These are phyloP conservation scores for Lojkania enalia DNA, from an alignment of 2,329 filamentous ascomycete genomes.

Conservation along the genomic window DNA sequence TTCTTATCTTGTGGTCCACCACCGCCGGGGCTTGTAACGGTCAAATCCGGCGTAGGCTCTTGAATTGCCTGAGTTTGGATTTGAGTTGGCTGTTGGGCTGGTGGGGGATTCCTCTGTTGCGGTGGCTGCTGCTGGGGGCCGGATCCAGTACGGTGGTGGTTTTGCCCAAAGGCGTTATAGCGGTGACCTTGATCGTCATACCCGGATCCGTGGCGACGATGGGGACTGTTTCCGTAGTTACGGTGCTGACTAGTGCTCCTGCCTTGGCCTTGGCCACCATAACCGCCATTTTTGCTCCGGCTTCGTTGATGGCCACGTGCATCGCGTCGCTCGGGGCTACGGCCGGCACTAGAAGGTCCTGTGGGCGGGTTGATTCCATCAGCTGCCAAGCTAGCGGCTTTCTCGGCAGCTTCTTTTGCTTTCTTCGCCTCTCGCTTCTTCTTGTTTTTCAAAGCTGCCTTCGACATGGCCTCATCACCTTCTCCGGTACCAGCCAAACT, in stretches of 20 bases:
- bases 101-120: slow-evolving; percentile 11
- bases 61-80: slow-evolving; percentile 35
- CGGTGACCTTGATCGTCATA: slow-evolving; percentile 27
- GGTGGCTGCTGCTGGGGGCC: slow-evolving; percentile 15
- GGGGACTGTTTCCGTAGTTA: slow-evolving; percentile 34
- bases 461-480: slow-evolving; percentile 75
- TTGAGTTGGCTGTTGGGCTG: slow-evolving; percentile 23
- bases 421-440: slow-evolving; percentile 97
- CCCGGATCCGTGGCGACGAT: slow-evolving; percentile 32
- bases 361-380: slow-evolving; percentile 33
- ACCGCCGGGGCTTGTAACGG: slow-evolving; percentile 59
- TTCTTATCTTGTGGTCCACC: slow-evolving; percentile 87
- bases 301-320: slow-evolving; percentile 59
- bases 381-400: slow-evolving; percentile 37
- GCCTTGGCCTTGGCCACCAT: slow-evolving; percentile 24
- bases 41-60: slow-evolving; percentile 51
- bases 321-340: slow-evolving; percentile 68
- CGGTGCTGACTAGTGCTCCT: slow-evolving; percentile 39
- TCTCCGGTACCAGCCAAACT: slow-evolving; percentile 66
- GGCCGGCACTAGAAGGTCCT: slow-evolving; percentile 41
- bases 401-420: slow-evolving; percentile 73
- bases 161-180: slow-evolving; percentile 1
- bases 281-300: slow-evolving; percentile 44
- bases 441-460: slow-evolving; percentile 92
- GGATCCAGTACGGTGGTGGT: slow-evolving; percentile 5